Evolutionary conservation across 139 green algal species (phyloP), one percentile per base, ranked within the genome.

Genomic region (Mychonastes homosphaera): DNA sequence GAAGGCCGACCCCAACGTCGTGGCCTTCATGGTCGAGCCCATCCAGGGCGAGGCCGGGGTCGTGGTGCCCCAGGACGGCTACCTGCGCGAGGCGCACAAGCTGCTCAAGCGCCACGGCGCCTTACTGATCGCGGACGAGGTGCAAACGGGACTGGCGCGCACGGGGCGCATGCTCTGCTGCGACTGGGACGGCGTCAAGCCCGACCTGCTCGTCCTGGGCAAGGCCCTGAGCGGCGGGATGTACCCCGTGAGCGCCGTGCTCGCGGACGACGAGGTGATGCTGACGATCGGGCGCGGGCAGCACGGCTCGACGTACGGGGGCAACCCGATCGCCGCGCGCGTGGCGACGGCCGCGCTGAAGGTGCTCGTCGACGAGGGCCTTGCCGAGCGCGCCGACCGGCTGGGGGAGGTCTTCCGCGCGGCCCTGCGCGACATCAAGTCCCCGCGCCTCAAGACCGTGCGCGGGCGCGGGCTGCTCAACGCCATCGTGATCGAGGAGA

Each of bases 21-120:
- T 92, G 35, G 92, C 81, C 0, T 98, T 95, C 78, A 93, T 98
- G 82, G 92, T 98, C 54, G 92, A 98, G 71, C 91, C 92, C 23
- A 97, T 98, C 41, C 71, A 90, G 73, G 88, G 88, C 6, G 84
- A 97, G 77, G 87, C 89, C 0, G 89, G 89, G 12, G 86, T 96
- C 28, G 79, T 97, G n/a, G 79, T 97, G 3, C 90, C 90, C 4
- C 62, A 94, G 33, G 66, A 89, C 0, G 90, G 89, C 19, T 98
- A 98, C 76, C 78, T 98, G 28, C 12, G 38, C 3, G 46, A 53
- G 2, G 77, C 72, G 0, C 70, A 93, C 35, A 43, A 79, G 46
- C 70, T 98, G 57, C 85, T 95, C 57, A 56, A 77, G 18, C 61
- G 89, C 71, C 84, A 95, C 80, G 86, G 88, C 34, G 87, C 84